A percentile compares a stretch with the other conserved stretches of the same genome.
Conservation (phyloP, 1,284 basidiomycete species). For the Papiliotrema terrestris region DNA sequence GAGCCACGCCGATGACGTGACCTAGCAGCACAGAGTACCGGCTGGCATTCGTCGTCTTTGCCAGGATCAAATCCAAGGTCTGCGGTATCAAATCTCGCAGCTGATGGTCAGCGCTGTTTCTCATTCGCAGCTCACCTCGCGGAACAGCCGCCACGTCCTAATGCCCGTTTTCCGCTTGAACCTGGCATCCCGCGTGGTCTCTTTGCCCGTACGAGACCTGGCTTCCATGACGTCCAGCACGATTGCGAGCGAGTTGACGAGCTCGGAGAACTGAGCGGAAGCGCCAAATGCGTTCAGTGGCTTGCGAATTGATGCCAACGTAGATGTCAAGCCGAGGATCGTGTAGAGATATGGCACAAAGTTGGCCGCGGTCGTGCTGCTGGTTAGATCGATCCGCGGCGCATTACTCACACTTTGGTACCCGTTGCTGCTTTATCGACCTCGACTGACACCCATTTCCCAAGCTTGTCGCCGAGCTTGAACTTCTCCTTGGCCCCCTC, state of each 20-base stretch:
- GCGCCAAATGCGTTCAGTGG: conserved; percentile 19
- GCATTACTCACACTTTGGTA: conserved; percentile 19
- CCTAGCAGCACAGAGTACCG: conserved; percentile 25
- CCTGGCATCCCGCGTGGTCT: conserved; percentile 15
- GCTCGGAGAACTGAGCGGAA: conserved; percentile 31
- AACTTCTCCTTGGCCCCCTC: conserved; percentile 17
- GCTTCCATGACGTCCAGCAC: conserved; percentile 36
- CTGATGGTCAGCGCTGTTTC: conserved; percentile 4
- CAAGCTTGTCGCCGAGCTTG: conserved; percentile 45
- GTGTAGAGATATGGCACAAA: conserved; percentile 38
- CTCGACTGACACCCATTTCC: conserved; percentile 38
- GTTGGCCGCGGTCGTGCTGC: conserved; percentile 23
- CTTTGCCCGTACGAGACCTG: conserved; percentile 15
- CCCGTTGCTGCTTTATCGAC: conserved; percentile 32
- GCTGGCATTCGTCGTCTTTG: conserved; percentile 26
- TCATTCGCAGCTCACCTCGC: conserved; percentile 20
- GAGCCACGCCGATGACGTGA: conserved; percentile 37
- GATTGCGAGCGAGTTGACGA: conserved; percentile 33
- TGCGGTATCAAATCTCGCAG: conserved; percentile 27
- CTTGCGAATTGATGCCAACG: conserved; percentile 23
- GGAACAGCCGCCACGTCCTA: conserved; percentile 35
- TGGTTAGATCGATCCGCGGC: background rate
- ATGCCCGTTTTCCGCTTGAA: conserved; percentile 34
- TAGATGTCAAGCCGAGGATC: conserved; percentile 28
- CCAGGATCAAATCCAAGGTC: conserved; percentile 30